These are phyloP conservation scores for Sodiomyces alkalinus DNA, from an alignment of 2,329 filamentous ascomycete species.

Conservation along the genomic window DNA sequence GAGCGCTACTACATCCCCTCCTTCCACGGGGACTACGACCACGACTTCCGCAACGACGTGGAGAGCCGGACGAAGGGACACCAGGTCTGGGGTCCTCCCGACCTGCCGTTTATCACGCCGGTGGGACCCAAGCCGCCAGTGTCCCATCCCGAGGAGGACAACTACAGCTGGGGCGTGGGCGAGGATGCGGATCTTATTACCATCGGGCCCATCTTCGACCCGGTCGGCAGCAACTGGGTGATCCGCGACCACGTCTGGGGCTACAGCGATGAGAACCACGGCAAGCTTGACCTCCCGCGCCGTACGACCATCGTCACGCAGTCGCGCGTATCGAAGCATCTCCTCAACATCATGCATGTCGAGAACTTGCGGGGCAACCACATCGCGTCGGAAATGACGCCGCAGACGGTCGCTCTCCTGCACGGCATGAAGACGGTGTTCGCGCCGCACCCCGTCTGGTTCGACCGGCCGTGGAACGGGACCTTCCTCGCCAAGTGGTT, in stretches of 20 bases:
- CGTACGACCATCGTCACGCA: slow-evolving; percentile 68
- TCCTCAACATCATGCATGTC: slow-evolving; percentile 63
- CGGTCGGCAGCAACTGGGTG: slow-evolving; percentile 57
- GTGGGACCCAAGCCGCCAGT: slow-evolving; percentile 49
- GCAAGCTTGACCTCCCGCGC: slow-evolving; percentile 43
- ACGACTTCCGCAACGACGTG: slow-evolving; percentile 50
- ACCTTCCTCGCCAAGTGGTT: slow-evolving; percentile 40
- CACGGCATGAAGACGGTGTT: slow-evolving; percentile 69
- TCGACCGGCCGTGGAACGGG: slow-evolving; percentile 56
- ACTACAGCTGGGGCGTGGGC: slow-evolving; percentile 62
- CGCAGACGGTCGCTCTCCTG: slow-evolving; percentile 56
- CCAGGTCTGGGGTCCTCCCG: slow-evolving; percentile 52
- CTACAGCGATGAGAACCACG: slow-evolving; percentile 37
- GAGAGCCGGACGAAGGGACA: slow-evolving; percentile 34
- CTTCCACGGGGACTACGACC: slow-evolving; percentile 49
- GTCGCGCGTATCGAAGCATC: slow-evolving; percentile 53
- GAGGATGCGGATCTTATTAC: slow-evolving; percentile 63
- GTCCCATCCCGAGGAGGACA: slow-evolving; percentile 40
- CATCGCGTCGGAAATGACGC: slow-evolving; percentile 69
- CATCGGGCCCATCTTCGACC: slow-evolving; percentile 68
- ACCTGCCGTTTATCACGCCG: slow-evolving; percentile 43
- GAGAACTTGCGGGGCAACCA: slow-evolving; percentile 62
- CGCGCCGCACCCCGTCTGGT: slow-evolving; percentile 65
- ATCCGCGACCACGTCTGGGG: slow-evolving; percentile 54
- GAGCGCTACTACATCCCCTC: slow-evolving; percentile 59